Percentiles rank a stretch among this genome's conserved stretches.
Conservation (phyloP, 2,329 filamentous ascomycete species). For the Helotiales sp. region DNA sequence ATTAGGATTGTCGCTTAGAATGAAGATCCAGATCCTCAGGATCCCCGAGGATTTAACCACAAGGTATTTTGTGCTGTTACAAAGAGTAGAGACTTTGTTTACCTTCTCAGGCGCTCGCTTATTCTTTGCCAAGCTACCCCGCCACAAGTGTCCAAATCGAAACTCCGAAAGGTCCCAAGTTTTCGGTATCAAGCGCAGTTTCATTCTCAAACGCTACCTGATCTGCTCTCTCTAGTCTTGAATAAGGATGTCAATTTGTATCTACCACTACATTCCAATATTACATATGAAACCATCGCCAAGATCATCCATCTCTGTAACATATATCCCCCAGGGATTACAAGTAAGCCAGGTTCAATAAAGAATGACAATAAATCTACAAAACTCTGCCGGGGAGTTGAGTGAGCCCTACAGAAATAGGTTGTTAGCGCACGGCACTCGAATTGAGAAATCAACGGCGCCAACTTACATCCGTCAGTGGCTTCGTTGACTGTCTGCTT, state of each 20-base stretch:
- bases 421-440: background rate
- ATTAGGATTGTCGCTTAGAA: too few relatives aligned
- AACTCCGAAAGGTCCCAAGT: background rate
- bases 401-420: slow-evolving; percentile 7
- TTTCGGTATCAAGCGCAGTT: background rate
- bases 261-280: background rate
- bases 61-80: too few relatives aligned
- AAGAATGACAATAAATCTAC: background rate
- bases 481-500: slow-evolving; percentile 18
- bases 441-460: background rate
- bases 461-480: slow-evolving; percentile 21
- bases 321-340: background rate
- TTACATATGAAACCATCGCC: background rate
- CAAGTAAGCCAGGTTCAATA: background rate
- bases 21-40: too few relatives aligned
- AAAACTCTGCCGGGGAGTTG: slow-evolving; percentile 6
- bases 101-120: background rate
- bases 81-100: too few relatives aligned
- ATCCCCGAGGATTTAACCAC: too few relatives aligned
- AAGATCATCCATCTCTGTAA: background rate
- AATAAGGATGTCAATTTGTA: background rate
- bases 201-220: too few relatives aligned
- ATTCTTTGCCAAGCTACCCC: background rate
- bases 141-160: too few relatives aligned
- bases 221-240: too few relatives aligned